phyloP scores from a whole-genome alignment of 225 moss, liverwort and hornwort genomes.

The Straminergon stramineum region DNA sequence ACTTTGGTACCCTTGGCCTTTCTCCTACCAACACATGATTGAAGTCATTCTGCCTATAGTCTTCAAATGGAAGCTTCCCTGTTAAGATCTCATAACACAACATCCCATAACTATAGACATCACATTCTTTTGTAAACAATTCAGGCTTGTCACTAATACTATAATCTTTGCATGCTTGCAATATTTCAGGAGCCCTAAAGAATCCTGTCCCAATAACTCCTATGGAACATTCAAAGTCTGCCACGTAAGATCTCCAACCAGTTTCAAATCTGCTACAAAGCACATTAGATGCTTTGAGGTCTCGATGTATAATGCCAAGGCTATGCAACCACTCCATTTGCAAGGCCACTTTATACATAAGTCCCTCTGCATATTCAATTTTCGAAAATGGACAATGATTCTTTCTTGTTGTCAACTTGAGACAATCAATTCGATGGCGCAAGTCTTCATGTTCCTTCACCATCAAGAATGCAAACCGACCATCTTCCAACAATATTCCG shows the following conservation, averaged over 20 bases:
- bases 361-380: accelerated
- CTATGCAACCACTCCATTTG: background rate
- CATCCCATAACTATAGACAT: background rate
- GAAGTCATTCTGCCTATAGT: too few relatives aligned
- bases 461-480: too few relatives aligned
- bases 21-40: background rate
- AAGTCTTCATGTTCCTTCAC: too few relatives aligned
- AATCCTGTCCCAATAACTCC: background rate
- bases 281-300: background rate
- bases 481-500: too few relatives aligned
- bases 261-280: accelerated
- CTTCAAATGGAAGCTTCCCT: background rate
- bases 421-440: too few relatives aligned
- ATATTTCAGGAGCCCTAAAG: background rate
- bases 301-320: background rate
- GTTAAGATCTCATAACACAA: background rate
- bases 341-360: background rate
- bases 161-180: background rate
- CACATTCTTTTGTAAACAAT: background rate
- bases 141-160: background rate
- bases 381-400: too few relatives aligned
- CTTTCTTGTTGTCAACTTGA: too few relatives aligned
- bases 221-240: background rate
- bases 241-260: accelerated
- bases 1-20: background rate